Evolutionary conservation across 1,284 basidiomycete genomes (phyloP), one percentile per base, ranked within the genome.

Genomic region (Puccinia coronata): DNA sequence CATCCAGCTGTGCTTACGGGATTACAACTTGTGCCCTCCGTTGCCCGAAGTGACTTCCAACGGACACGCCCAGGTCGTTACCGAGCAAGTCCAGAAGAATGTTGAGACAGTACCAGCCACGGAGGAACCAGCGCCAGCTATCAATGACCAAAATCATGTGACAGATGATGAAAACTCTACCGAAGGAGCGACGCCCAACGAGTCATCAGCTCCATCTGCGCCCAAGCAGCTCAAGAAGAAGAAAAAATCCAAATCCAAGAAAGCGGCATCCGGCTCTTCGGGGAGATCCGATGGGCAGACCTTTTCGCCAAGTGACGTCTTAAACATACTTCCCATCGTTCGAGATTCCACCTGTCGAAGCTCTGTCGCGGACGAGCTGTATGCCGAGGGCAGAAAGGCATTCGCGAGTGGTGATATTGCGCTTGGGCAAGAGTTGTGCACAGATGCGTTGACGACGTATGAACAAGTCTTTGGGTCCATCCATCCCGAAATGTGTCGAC

Each of bases 381-480:
- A 90, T 81, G 88, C 88, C 82, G 87, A 88, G 47, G 89, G 89
- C 41, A 86, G 88, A 67, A 86, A 86, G 73, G 88, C 88, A 65
- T 87, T 90, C 84, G 86, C 86, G 83, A 87, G 88, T 31, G 89
- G 88, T 43, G 87, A 88, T 73, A 84, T 88, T 80, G 87, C 87
- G 47, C 83, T 87, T 36, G 89, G 89, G 34, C 86, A 89, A 61
- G 89, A 89, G 82, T 86, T 90, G 83, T 86, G 89, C 85, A 87
- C 88, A 65, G 89, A 90, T 82, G 88, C 87, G 57, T 86, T 90
- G 81, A 87, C 88, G 83, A 87, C 89, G 82, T 89, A 88, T 86
- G 89, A 90, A 86, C 88, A 88, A 83, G 88, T 90, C 69, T 89
- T 89, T 84, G 89, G 89, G 3, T 86, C 89, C 28, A 87, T 90